Evolutionary conservation across 345 rosid genomes (phyloP).

Genomic region (Syzygium jambos): DNA sequence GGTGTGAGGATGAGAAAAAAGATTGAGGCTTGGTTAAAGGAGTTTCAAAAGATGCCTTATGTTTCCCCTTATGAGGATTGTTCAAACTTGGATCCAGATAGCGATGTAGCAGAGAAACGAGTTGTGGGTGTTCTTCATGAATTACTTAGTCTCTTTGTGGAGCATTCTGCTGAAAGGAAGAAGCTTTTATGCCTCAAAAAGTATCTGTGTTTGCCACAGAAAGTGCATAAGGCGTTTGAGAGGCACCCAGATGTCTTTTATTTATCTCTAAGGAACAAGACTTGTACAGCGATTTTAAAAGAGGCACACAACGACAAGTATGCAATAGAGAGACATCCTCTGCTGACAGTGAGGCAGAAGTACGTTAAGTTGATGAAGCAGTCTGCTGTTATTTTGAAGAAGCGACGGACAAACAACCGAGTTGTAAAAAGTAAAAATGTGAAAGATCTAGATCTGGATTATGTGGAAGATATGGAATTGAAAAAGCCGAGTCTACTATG

Average conservation of each 20-base stretch:
- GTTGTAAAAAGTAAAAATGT: slow-evolving; percentile 5
- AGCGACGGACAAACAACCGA: slow-evolving; percentile 18
- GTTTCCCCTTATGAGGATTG: slow-evolving; percentile 74
- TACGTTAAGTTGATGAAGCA: slow-evolving; percentile 59
- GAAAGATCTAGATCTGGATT: slow-evolving; percentile 37
- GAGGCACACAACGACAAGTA: slow-evolving; percentile 50
- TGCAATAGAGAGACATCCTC: slow-evolving; percentile 50
- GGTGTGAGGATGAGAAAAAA: slow-evolving; percentile 67
- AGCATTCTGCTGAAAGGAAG: slow-evolving; percentile 74
- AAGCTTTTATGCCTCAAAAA: slow-evolving; percentile 69
- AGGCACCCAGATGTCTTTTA: slow-evolving; percentile 80
- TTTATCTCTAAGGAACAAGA: slow-evolving; percentile 60
- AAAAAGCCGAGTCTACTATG: neutral
- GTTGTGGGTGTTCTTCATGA: slow-evolving; percentile 85
- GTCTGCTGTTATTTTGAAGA: slow-evolving; percentile 38
- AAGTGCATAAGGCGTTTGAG: slow-evolving; percentile 83
- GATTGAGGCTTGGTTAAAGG: slow-evolving; percentile 60
- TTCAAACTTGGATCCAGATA: slow-evolving; percentile 50
- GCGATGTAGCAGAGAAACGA: slow-evolving; percentile 78
- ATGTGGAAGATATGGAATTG: slow-evolving; percentile 12
- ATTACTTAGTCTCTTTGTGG: slow-evolving; percentile 71
- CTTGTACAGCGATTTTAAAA: slow-evolving; percentile 73
- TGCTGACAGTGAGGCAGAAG: slow-evolving; percentile 46
- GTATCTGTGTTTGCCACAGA: slow-evolving; percentile 61
- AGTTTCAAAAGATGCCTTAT: slow-evolving; percentile 67